Percentiles rank a stretch among this genome's conserved stretches.
Evolutionary conservation across 2,329 filamentous ascomycete species (phyloP).

Genomic region (Colletotrichum karsti): DNA sequence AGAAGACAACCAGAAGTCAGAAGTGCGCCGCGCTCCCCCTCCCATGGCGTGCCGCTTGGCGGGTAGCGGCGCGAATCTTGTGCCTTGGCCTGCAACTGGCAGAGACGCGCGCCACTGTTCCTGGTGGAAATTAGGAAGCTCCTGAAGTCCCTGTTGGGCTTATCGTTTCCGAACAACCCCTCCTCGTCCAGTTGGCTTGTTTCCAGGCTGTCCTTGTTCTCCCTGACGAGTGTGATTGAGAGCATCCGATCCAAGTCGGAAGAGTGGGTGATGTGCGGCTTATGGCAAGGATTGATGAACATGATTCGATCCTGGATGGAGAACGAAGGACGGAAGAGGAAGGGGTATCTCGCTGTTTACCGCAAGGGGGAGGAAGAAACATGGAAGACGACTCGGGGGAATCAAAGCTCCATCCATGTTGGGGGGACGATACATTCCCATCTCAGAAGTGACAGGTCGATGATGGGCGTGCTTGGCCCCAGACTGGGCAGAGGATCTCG

Average conservation of each 20-base stretch:
- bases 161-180: background rate
- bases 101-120: conserved; percentile 24
- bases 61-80: conserved; percentile 3
- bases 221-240: background rate
- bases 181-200: no score
- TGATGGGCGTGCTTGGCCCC: background rate
- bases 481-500: conserved; percentile 12
- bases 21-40: no score
- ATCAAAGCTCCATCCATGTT: conserved; percentile 11
- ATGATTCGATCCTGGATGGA: conserved; percentile 13
- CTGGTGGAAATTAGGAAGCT: conserved; percentile 28
- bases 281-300: background rate
- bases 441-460: conserved; percentile 4
- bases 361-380: background rate
- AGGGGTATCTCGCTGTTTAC: background rate
- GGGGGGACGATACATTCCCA: background rate
- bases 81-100: background rate
- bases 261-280: background rate
- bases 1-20: background rate
- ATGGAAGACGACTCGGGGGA: background rate
- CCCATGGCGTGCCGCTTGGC: conserved; percentile 22
- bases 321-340: background rate
- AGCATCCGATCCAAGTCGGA: background rate
- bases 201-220: background rate
- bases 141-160: background rate